Evolutionary conservation across 2,329 filamentous ascomycete genomes (phyloP).

Genomic region (Microsporum audouinii): DNA sequence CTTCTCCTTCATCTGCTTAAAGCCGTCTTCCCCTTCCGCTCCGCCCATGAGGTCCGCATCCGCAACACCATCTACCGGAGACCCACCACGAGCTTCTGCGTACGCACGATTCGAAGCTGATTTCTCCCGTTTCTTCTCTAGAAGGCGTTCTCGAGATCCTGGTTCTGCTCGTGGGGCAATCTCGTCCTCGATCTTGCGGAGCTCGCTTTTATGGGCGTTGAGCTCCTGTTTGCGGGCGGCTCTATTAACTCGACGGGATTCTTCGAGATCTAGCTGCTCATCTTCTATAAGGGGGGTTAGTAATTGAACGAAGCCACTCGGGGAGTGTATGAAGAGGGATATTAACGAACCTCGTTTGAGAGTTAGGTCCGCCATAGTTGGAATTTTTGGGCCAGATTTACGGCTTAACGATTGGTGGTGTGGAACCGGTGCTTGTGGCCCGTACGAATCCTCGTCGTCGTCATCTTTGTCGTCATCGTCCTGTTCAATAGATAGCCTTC

Average conservation of each 20-base stretch:
- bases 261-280: conserved; percentile 40
- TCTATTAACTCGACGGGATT: conserved; percentile 53
- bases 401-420: neutral
- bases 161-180: conserved; percentile 70
- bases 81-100: conserved; percentile 47
- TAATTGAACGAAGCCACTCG: conserved; percentile 7
- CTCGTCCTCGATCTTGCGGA: conserved; percentile 49
- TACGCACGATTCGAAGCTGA: conserved; percentile 66
- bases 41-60: conserved; percentile 71
- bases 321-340: conserved; percentile 11
- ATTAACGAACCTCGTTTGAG: conserved; percentile 34
- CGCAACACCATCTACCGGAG: conserved; percentile 54
- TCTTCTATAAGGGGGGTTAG: conserved; percentile 23
- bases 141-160: conserved; percentile 66
- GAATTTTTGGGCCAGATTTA: conserved; percentile 49
- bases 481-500: conserved; percentile 15
- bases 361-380: conserved; percentile 62
- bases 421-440: conserved; percentile 36
- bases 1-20: conserved; percentile 54
- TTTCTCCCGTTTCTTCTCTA: conserved; percentile 71
- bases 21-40: conserved; percentile 46
- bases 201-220: conserved; percentile 23
- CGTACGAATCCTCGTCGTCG: conserved; percentile 55
- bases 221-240: conserved; percentile 57
- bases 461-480: conserved; percentile 36